phyloP scores from a whole-genome alignment of 495 filamentous ascomycete species.

The Penicillium robsamsonii region DNA sequence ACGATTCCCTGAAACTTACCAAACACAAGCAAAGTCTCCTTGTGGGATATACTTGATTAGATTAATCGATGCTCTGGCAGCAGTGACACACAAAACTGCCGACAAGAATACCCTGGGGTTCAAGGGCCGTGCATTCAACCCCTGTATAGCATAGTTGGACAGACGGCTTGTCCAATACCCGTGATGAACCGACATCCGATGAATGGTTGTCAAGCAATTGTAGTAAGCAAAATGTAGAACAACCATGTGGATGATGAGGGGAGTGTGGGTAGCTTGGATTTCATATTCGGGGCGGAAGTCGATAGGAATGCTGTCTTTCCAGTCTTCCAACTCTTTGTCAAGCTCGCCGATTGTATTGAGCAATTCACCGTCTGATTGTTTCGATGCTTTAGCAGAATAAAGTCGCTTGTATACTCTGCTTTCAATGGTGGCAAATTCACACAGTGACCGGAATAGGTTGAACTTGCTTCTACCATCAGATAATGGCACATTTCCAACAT shows the following conservation, averaged over 20 bases:
- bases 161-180: conserved; percentile 96
- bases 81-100: conserved; percentile 85
- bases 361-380: conserved; percentile 88
- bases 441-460: conserved; percentile 90
- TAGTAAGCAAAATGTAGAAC: conserved; percentile 96
- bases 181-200: conserved; percentile 97
- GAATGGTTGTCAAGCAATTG: conserved; percentile 95
- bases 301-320: conserved; percentile 92
- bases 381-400: conserved; percentile 89
- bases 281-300: conserved; percentile 95
- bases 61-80: conserved; percentile 88
- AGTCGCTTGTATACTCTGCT: conserved; percentile 91
- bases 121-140: conserved; percentile 81
- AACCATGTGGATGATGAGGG: conserved; percentile 86
- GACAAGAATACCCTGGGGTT: conserved; percentile 96
- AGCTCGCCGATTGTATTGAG: conserved; percentile 96
- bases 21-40: conserved; percentile 91
- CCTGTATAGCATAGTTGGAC: conserved; percentile 92
- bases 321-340: conserved; percentile 87
- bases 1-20: conserved; percentile 55
- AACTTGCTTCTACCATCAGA: conserved; percentile 88
- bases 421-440: conserved; percentile 85
- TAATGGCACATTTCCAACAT: conserved; percentile 88
- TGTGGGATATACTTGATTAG: conserved; percentile 94
- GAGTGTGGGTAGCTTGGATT: conserved; percentile 85